A percentile compares a stretch with the other conserved stretches of the same genome.
Conservation (phyloP, 495 filamentous ascomycete species). For the Letharia lupina region DNA sequence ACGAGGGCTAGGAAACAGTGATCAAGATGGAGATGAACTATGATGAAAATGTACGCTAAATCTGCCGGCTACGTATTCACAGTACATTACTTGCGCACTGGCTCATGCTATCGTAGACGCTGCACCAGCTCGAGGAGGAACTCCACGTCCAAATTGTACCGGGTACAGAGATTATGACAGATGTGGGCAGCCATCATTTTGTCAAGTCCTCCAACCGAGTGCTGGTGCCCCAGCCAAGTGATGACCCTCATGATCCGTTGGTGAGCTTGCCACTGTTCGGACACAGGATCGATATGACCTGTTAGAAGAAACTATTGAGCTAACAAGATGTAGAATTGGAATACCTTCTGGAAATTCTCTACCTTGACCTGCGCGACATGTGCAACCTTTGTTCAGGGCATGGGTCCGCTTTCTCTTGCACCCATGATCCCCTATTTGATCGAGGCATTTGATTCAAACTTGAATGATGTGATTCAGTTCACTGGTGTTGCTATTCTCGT, state of each 20-base stretch:
- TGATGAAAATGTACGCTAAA: constrained; percentile 29
- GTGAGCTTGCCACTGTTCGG: constrained; percentile 19
- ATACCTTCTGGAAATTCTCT: constrained; percentile 34
- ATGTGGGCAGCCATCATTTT: constrained; percentile 53
- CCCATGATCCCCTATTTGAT: constrained; percentile 52
- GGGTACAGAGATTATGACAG: constrained; percentile 56
- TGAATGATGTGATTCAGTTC: constrained; percentile 41
- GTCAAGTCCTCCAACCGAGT: constrained; percentile 44
- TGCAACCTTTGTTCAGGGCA: constrained; percentile 48
- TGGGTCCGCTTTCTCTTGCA: constrained; percentile 50
- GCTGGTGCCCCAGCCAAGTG: constrained; percentile 47
- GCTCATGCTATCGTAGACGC: constrained; percentile 23
- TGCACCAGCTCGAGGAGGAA: constrained; percentile 40
- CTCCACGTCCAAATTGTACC: constrained; percentile 50
- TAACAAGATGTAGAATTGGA: constrained; percentile 34
- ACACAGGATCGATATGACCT: background rate
- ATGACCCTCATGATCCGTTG: constrained; percentile 40
- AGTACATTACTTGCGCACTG: background rate
- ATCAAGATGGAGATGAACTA: constrained; percentile 38
- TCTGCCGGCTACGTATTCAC: background rate
- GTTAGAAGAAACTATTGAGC: background rate
- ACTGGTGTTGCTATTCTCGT: constrained; percentile 56
- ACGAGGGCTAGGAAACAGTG: background rate
- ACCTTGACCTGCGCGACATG: constrained; percentile 40
- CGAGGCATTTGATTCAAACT: constrained; percentile 45